Evolutionary conservation across 2,329 filamentous ascomycete genomes (phyloP), one percentile per base, ranked within the genome.

Genomic region (Fusarium robinianum): DNA sequence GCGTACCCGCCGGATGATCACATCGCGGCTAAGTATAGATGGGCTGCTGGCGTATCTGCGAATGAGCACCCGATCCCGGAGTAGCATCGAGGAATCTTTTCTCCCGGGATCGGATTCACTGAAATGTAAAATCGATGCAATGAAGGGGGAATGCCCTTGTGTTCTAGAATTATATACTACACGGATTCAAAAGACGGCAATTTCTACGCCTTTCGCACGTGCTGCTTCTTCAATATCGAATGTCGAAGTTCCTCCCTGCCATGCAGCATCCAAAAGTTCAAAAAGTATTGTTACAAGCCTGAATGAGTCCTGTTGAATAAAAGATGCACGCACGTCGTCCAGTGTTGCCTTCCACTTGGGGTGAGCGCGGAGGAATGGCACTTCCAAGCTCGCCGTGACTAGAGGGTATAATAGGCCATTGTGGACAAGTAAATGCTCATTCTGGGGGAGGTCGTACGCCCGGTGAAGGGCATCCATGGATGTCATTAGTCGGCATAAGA

Each of bases 1-100:
- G 72, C 64, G 7, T 71, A 76, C 24, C 77, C 79, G 3, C 61
- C 72, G 1, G 65, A 72, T 1, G 75, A 79, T 34, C 81, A 84
- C 55, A 67, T 75, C 6, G 78, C 78, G 1, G 68, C 74, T 0
- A 70, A 67, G 19, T 79, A 80, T 61, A 63, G 66, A n/a, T 73
- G 71, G 71, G 19, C 40, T 14, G 42, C 53, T 3, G 56, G 56
- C 3, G 57, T 60, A 6, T 37, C 54, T 3, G 53, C 56, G 3
- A 50, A 46, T n/a, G 57, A 60, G 9, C 49, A 55, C 14, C 35
- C 46, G 7, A 56, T 60, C 15, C 55, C 55, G 1, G 23, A 58
- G 19, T 41, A 47, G 29, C 16, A 11, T 14, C 11, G 22, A 11
- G 7, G 22, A 23, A n/a, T n/a, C n/a, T n/a, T n/a, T n/a, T n/a